phyloP scores from a whole-genome alignment of 2,329 filamentous ascomycete genomes.

The Uncinocarpus reesii region DNA sequence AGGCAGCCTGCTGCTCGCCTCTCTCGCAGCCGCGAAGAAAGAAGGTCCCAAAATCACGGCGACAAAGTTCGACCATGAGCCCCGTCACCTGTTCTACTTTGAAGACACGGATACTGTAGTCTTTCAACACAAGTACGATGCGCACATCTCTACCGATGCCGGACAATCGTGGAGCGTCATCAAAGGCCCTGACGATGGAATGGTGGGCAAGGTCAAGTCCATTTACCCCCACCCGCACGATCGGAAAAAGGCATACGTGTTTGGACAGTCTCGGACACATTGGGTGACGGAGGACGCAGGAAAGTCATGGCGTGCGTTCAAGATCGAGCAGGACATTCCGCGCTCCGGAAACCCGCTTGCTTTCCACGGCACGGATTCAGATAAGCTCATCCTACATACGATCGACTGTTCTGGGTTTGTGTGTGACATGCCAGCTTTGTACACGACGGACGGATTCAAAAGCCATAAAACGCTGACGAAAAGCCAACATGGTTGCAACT shows the following conservation, averaged over 20 bases:
- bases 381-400: constrained; percentile 71
- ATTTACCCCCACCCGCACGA: constrained; percentile 72
- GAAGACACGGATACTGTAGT: constrained; percentile 75
- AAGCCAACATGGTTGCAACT: constrained; percentile 67
- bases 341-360: constrained; percentile 48
- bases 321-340: constrained; percentile 40
- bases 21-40: constrained; percentile 40
- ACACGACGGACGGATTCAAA: constrained; percentile 80
- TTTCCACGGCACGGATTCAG: constrained; percentile 74
- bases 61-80: constrained; percentile 56
- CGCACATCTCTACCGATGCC: constrained; percentile 71
- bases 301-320: constrained; percentile 67
- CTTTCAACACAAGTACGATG: constrained; percentile 58
- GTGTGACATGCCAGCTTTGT: constrained; percentile 55
- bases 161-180: constrained; percentile 65
- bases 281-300: constrained; percentile 78
- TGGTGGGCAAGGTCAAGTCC: constrained; percentile 40
- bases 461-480: constrained; percentile 54
- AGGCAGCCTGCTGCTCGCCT: constrained; percentile 44
- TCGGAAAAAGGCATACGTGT: constrained; percentile 64
- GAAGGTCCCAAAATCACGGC: constrained; percentile 56
- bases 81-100: constrained; percentile 73
- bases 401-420: constrained; percentile 56
- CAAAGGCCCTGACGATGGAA: constrained; percentile 50
- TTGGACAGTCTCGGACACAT: constrained; percentile 60